phyloP scores from a whole-genome alignment of 2,329 filamentous ascomycete genomes.

The Penicillium psychrosexuale region DNA sequence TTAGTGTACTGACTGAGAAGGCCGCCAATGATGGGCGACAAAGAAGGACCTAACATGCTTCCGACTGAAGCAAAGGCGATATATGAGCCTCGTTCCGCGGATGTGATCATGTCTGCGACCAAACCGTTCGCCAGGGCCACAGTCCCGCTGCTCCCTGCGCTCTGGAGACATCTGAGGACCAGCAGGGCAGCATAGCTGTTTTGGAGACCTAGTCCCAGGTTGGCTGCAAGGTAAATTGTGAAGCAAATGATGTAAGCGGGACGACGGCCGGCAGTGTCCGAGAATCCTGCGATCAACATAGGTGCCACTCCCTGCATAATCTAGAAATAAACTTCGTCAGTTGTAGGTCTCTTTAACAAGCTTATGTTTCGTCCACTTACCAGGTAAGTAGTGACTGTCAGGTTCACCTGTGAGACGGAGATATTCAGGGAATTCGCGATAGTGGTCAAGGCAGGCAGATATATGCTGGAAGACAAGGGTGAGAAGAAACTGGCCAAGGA shows the following conservation, averaged over 20 bases:
- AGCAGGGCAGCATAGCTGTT: constrained; percentile 47
- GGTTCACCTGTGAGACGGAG: constrained; percentile 45
- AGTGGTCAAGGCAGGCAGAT: constrained; percentile 36
- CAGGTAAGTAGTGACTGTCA: constrained; percentile 53
- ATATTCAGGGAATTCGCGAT: constrained; percentile 41
- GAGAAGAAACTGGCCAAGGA: constrained; percentile 32
- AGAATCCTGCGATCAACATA: constrained; percentile 58
- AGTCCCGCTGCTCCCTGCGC: constrained; percentile 39
- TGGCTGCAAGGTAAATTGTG: constrained; percentile 54
- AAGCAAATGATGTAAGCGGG: constrained; percentile 56
- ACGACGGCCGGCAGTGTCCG: constrained; percentile 57
- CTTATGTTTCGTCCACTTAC: constrained; percentile 22
- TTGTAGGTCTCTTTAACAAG: too few relatives aligned
- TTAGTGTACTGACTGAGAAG: constrained; percentile 62
- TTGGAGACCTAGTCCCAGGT: constrained; percentile 60
- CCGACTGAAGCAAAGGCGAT: constrained; percentile 38
- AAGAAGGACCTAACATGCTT: constrained; percentile 49
- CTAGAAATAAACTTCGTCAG: neutral
- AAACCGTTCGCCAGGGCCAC: constrained; percentile 68
- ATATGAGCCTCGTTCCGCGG: constrained; percentile 61
- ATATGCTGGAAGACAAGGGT: constrained; percentile 36
- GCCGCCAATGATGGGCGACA: constrained; percentile 63
- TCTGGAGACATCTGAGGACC: constrained; percentile 19
- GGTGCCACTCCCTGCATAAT: constrained; percentile 30
- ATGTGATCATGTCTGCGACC: constrained; percentile 50